Conservation (phyloP, 352 stramenopile genomes). For the Globisporangium radiosum region DNA sequence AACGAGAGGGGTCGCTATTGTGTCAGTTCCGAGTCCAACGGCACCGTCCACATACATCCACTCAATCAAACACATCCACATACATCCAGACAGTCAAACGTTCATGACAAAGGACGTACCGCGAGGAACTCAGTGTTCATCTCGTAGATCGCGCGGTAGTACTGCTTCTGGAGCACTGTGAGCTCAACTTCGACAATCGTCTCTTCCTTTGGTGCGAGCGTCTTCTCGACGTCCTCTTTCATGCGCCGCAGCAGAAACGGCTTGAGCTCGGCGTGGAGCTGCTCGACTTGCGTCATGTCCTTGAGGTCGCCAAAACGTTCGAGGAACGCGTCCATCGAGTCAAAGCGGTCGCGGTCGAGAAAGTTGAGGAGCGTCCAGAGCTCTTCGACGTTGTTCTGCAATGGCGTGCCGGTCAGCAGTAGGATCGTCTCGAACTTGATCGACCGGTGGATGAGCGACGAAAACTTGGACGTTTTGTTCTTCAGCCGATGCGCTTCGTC, state of each 20-base stretch:
- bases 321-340: conserved; percentile 90
- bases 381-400: conserved; percentile 89
- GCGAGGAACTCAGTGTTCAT: conserved; percentile 90
- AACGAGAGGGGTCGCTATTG: background rate
- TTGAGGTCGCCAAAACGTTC: conserved; percentile 93
- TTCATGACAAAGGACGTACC: conserved; percentile 10
- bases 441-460: conserved; percentile 68
- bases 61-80: background rate
- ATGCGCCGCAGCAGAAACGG: conserved; percentile 81
- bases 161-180: conserved; percentile 88
- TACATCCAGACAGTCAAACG: background rate
- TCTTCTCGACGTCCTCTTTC: conserved; percentile 89
- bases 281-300: conserved; percentile 80
- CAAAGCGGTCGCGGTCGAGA: conserved; percentile 92
- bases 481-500: conserved; percentile 99
- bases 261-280: conserved; percentile 82
- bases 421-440: conserved; percentile 82
- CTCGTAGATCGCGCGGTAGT: conserved; percentile 91
- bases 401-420: conserved; percentile 86
- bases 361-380: conserved; percentile 99
- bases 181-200: conserved; percentile 90
- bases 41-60: background rate
- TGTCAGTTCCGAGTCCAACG: background rate
- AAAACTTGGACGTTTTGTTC: conserved; percentile 97
- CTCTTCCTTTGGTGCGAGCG: conserved; percentile 83